Evolutionary conservation across 169 alveolate genomes (phyloP).

Genomic region (Eimeria acervulina): DNA sequence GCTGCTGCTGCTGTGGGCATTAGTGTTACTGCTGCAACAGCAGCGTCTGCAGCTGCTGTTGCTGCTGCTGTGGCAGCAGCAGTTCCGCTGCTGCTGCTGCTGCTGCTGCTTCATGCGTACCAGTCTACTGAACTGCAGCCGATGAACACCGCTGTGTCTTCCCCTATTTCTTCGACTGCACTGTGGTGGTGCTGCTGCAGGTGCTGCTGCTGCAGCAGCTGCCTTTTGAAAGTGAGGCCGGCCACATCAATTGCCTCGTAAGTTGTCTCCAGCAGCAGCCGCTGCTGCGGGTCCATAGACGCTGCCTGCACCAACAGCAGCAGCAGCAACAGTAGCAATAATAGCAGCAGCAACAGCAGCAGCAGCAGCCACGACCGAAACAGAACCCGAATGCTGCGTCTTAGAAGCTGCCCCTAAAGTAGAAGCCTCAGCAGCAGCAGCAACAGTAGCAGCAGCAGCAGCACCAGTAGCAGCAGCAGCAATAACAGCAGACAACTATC

Average conservation of each 20-base stretch:
- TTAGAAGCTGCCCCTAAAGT: background rate
- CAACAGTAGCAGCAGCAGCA: background rate
- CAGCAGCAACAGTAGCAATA: slow-evolving; percentile 49
- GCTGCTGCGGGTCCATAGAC: slow-evolving; percentile 91
- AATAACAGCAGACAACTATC: background rate
- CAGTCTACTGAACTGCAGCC: slow-evolving; percentile 87
- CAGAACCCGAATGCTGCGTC: background rate
- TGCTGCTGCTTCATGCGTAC: slow-evolving; percentile 37
- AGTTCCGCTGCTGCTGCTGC: background rate
- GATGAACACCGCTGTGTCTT: slow-evolving; percentile 84
- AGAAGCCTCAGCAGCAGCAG: background rate
- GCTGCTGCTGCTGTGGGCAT: too few species aligned
- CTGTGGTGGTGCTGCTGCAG: background rate
- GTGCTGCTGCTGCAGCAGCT: background rate
- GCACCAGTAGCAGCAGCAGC: too few species aligned
- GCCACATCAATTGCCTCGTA: slow-evolving; percentile 84
- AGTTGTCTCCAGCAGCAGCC: slow-evolving; percentile 88
- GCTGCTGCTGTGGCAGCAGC: background rate
- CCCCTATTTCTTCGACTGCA: background rate
- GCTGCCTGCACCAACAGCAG: slow-evolving; percentile 83
- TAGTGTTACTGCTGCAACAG: too few species aligned
- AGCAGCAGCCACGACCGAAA: background rate
- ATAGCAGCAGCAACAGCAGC: background rate
- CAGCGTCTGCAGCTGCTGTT: background rate
- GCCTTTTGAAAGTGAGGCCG: slow-evolving; percentile 79